A percentile compares a stretch with the other conserved stretches of the same genome.
Conservation (phyloP, 768 basidiomycete species). For the Lepiota brunneoincarnata region DNA sequence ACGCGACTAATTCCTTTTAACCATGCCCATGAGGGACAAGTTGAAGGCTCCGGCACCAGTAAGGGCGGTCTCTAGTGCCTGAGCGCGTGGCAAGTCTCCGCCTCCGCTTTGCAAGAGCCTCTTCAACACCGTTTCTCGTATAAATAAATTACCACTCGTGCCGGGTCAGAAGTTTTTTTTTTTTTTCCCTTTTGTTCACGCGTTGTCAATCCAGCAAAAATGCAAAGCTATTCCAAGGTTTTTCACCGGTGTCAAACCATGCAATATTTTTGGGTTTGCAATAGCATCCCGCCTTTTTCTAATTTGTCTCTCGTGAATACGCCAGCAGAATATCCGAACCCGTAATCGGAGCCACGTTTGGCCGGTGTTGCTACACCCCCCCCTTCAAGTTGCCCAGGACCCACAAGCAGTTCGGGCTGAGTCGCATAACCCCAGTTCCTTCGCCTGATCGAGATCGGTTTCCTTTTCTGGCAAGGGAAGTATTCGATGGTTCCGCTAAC, state of each 20-base stretch:
- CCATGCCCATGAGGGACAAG: too few relatives aligned
- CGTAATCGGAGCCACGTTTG: constrained; percentile 2
- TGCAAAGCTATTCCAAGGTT: neutral
- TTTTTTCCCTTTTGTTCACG: neutral
- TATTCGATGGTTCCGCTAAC: constrained; percentile 1
- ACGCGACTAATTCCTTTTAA: neutral
- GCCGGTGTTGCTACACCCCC: too few relatives aligned
- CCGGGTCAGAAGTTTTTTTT: neutral
- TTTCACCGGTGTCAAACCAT: neutral
- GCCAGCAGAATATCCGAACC: neutral
- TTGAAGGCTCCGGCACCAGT: too few relatives aligned
- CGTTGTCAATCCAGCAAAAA: neutral
- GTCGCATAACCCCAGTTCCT: constrained; percentile 5
- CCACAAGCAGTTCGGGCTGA: neutral
- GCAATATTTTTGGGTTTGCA: too few relatives aligned
- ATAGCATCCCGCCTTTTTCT: too few relatives aligned
- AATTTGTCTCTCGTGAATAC: too few relatives aligned
- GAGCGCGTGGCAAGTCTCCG: neutral
- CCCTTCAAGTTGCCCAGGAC: neutral
- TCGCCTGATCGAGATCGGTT: constrained; percentile 7
- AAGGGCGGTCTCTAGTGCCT: too few relatives aligned
- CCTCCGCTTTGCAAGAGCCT: neutral
- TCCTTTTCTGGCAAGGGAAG: constrained; percentile 1
- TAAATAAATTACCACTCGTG: neutral
- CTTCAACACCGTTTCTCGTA: neutral